Base-by-base conservation (phyloP, 2,329 filamentous ascomycete genomes). In the Mycosphaerella sp. region DNA sequence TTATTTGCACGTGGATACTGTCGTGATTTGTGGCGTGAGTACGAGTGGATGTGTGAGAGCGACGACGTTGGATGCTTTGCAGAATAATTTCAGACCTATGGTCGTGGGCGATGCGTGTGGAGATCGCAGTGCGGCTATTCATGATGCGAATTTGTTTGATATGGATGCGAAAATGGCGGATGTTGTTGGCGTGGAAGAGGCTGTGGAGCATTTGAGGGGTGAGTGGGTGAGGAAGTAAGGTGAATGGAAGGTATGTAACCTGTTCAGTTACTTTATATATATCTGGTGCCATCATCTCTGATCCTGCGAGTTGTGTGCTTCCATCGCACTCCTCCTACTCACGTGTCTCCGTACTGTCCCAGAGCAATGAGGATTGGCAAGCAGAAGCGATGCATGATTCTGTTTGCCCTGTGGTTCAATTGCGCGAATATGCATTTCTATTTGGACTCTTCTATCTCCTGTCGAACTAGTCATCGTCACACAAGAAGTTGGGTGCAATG, bases 401-500 rank as follows among this genome's bases (percentile, higher is more conserved):
- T 27, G 34, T 28, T n/a, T 25, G 9, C 30, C 25, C 17, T 27
- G 30, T 49, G 6, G 18, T 37, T 37, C 35, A 10, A 30, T 6
- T 6, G 28, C 10, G 6, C 35, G 35, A 37, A 37, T n/a, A 17
- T 39, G 40, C 30, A 49, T 16, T 8, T 43, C 39, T 6, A 49
- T 13, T 60, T 13, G 64, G 63, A 4, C 44, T 63, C 4, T 66
- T 59, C 47, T 66, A 60, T 42, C 48, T 63, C 6, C 58, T 59
- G 6, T 64, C 61, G 17, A 62, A 62, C 53, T 44, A 66, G 6
- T 62, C 62, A 3, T 60, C 59, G 2, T 59, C 57, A 7, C 66
- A 66, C 58, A 62, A 59, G 37, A 64, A 64, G 41, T 57, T 63
- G 14, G 59, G 63, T 32, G 57, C 63, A 5, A 50, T 64, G 18